phyloP scores from a whole-genome alignment of 1,139 yeast genomes.

The Lipomyces yarrowii region DNA sequence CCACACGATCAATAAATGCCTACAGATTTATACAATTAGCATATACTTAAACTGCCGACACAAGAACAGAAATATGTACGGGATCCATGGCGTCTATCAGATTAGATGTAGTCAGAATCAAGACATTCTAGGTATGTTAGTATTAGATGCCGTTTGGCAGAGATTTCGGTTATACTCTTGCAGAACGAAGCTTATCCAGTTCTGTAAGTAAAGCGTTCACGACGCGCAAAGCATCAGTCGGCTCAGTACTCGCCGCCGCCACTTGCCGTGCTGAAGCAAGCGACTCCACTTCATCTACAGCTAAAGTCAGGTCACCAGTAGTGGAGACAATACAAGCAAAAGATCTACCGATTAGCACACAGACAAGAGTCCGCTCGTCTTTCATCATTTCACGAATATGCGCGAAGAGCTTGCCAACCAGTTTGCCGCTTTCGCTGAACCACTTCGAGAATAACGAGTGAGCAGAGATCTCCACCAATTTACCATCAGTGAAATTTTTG shows the following conservation, averaged over 20 bases:
- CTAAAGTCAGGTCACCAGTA: too few relatives aligned
- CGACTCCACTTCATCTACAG: slow-evolving; percentile 33
- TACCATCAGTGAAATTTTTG: slow-evolving; percentile 15
- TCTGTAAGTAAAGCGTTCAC: slow-evolving; percentile 34
- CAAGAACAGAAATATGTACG: slow-evolving; percentile 4
- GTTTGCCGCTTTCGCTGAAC: slow-evolving; percentile 34
- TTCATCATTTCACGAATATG: slow-evolving; percentile 25
- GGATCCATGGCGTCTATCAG: slow-evolving; percentile 33
- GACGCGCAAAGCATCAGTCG: slow-evolving; percentile 33
- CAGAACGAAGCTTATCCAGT: slow-evolving; percentile 29
- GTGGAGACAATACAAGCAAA: not conserved
- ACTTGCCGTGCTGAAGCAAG: slow-evolving; percentile 31
- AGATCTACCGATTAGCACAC: slow-evolving; percentile 30
- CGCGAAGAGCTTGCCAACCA: slow-evolving; percentile 32
- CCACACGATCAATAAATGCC: slow-evolving; percentile 34
- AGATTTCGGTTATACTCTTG: slow-evolving; percentile 3
- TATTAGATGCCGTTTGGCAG: not conserved
- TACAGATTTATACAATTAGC: slow-evolving; percentile 6
- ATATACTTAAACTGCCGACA: too few relatives aligned
- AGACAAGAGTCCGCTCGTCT: slow-evolving; percentile 30
- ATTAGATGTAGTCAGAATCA: slow-evolving; percentile 33
- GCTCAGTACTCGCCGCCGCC: slow-evolving; percentile 30
- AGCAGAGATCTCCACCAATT: slow-evolving; percentile 32
- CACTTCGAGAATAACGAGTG: slow-evolving; percentile 33
- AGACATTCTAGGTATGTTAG: slow-evolving; percentile 22